Conservation (phyloP, 192 early-diverging fungal species). For the Backusella macrospora region DNA sequence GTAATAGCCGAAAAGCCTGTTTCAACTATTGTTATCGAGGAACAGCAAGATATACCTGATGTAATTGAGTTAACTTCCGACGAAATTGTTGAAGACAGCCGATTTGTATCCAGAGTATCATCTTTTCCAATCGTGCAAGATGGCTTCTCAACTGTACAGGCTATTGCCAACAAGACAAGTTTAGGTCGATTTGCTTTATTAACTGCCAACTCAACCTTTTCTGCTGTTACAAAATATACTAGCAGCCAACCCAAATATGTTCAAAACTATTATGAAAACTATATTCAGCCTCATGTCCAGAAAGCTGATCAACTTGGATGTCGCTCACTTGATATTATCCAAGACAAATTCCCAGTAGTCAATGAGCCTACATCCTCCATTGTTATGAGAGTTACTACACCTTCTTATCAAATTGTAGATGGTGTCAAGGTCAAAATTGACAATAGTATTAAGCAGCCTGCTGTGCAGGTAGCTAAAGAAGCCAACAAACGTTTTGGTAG, state of each 20-base stretch:
- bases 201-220: slow-evolving; percentile 22
- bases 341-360: slow-evolving; percentile 64
- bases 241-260: slow-evolving; percentile 28
- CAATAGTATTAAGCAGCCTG: slow-evolving; percentile 28
- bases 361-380: slow-evolving; percentile 64
- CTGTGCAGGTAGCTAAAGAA: slow-evolving; percentile 52
- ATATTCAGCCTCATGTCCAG: slow-evolving; percentile 59
- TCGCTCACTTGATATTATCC: slow-evolving; percentile 65
- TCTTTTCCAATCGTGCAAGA: slow-evolving; percentile 39
- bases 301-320: slow-evolving; percentile 64
- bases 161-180: slow-evolving; percentile 30
- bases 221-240: slow-evolving; percentile 28
- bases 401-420: slow-evolving; percentile 54
- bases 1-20: not conserved
- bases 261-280: slow-evolving; percentile 36
- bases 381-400: slow-evolving; percentile 55
- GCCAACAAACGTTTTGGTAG: slow-evolving; percentile 30
- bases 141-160: slow-evolving; percentile 26
- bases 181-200: slow-evolving; percentile 33
- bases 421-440: slow-evolving; percentile 33
- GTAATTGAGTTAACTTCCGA: not conserved
- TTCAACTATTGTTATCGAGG: not conserved
- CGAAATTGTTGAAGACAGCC: not conserved
- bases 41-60: not conserved
- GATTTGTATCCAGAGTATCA: slow-evolving; percentile 35